Conservation (phyloP, 352 stramenopile species). For the Phytophthora pisi region DNA sequence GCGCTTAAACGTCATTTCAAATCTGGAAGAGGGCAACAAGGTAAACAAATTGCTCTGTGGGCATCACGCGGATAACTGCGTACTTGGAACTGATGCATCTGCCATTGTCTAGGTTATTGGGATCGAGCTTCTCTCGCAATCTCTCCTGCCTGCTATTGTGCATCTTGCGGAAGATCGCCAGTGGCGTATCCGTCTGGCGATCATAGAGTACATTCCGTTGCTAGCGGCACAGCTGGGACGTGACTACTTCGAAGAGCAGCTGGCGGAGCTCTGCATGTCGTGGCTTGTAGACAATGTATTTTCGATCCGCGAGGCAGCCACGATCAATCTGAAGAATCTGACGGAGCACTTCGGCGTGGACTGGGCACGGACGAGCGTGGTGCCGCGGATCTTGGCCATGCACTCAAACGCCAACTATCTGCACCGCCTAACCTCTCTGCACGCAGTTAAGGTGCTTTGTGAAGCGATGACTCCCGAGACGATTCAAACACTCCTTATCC, state of each 20-base stretch:
- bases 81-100: slow-evolving; percentile 10
- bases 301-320: slow-evolving; percentile 96
- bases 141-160: slow-evolving; percentile 97
- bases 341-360: slow-evolving; percentile 95
- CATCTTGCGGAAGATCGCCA: slow-evolving; percentile 98
- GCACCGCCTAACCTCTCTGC: slow-evolving; percentile 92
- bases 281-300: slow-evolving; percentile 98
- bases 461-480: slow-evolving; percentile 76
- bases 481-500: slow-evolving; percentile 90
- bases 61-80: neutral
- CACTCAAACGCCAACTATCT: slow-evolving; percentile 94
- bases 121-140: slow-evolving; percentile 96
- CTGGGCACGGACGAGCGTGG: slow-evolving; percentile 93
- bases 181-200: slow-evolving; percentile 97
- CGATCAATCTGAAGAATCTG: slow-evolving; percentile 95
- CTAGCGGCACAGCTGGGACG: slow-evolving; percentile 95
- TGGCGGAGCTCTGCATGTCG: slow-evolving; percentile 95
- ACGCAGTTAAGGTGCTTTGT: slow-evolving; percentile 86
- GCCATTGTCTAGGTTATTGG: slow-evolving; percentile 90
- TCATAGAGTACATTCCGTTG: slow-evolving; percentile 98
- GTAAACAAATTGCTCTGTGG: slow-evolving; percentile 38
- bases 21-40: slow-evolving; percentile 95
- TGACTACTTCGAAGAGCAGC: slow-evolving; percentile 96
- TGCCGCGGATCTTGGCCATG: slow-evolving; percentile 96
- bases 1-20: slow-evolving; percentile 98